A percentile compares a stretch with the other conserved stretches of the same genome.
Evolutionary conservation across 805 yeast genomes (phyloP).

Genomic region (Nakazawaea peltata): DNA sequence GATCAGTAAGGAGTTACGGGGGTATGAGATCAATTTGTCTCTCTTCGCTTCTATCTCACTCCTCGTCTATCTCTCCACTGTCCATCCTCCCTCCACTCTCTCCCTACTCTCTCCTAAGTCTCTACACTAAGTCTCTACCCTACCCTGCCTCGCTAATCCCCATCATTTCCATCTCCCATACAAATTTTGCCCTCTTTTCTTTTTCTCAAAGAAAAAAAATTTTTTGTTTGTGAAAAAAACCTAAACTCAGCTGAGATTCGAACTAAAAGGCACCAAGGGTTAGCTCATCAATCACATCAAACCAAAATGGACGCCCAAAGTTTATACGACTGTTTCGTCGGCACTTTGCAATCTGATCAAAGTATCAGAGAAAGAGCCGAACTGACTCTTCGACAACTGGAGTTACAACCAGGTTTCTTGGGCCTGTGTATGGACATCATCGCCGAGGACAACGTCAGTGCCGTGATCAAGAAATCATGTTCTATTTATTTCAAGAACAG

Average conservation of each 20-base stretch:
- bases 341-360: slow-evolving; percentile 66
- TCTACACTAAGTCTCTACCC: no score
- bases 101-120: no score
- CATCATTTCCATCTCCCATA: background rate
- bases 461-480: slow-evolving; percentile 63
- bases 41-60: no score
- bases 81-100: no score
- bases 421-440: slow-evolving; percentile 79
- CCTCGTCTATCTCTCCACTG: no score
- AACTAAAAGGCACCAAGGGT: background rate
- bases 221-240: background rate
- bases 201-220: background rate
- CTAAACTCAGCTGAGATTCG: background rate
- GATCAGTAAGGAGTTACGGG: no score
- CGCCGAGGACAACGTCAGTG: slow-evolving; percentile 40
- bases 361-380: slow-evolving; percentile 63
- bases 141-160: no score
- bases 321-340: slow-evolving; percentile 69
- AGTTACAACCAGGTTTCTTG: slow-evolving; percentile 60
- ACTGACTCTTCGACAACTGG: slow-evolving; percentile 47
- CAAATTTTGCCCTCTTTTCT: background rate
- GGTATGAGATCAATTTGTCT: no score
- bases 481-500: slow-evolving; percentile 84
- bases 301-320: slow-evolving; percentile 62
- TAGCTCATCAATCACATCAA: background rate